Base-by-base conservation (phyloP, 495 filamentous ascomycete genomes). In the Podospora pseudoanserina region DNA sequence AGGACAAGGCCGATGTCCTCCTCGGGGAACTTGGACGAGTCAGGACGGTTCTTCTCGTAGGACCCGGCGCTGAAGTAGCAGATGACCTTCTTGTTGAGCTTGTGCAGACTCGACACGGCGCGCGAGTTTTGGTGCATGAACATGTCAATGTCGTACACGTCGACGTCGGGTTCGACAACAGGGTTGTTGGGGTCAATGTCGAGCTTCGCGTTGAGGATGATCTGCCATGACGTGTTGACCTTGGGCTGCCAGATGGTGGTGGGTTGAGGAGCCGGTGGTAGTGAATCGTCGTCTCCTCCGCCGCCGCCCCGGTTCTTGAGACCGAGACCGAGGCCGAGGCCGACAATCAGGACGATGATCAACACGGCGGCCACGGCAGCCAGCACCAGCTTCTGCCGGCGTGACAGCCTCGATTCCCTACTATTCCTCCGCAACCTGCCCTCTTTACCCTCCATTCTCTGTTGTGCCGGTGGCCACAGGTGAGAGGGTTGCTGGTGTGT, bases 51-150 rank as follows among this genome's bases (percentile, higher is more conserved):
- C 66, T 84, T 73, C 76, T 76, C 76, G 67, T 84, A 90, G 18
- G 83, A 86, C 5, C 90, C 90, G 0, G 89, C 90, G 13, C 84
- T 87, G 79, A 91, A 92, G 74, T 92, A 92, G 80, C 90, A 92
- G 66, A 92, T 89, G 28, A 91, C 74, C 55, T 72, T 76, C 67
- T 77, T 77, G 23, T 71, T 72, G 11, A 72, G 67, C 27, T 58
- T 62, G 64, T 77, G 74, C 23, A 77, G 71, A 15, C 67, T 70
- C 18, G 23, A n/a, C 23, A 77, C 65, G 34, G 69, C 67, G 13
- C 70, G 58, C 19, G 69, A 64, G 60, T 75, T 65, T 59, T 72
- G 74, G 65, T 72, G 70, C 20, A 70, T 32, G 30, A 73, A 71
- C 67, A 74, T 67, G 71, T 77, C 72, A 56, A 76, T 75, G 71